A percentile compares a stretch with the other conserved stretches of the same genome.
Evolutionary conservation across 179 eudicot genomes (phyloP).

Genomic region (Silene noctiflora): DNA sequence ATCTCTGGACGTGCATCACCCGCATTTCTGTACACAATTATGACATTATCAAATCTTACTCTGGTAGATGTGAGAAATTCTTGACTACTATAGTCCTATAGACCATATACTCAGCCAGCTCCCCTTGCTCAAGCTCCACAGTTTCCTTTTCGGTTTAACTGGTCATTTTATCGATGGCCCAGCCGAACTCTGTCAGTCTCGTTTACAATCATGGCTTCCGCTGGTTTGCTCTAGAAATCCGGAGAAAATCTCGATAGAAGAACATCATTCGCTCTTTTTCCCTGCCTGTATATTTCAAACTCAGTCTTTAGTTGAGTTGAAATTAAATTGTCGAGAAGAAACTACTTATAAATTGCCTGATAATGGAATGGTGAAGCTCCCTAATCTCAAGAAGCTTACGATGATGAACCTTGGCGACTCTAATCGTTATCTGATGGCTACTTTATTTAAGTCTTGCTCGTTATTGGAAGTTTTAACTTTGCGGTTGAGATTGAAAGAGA

Average conservation of each 20-base stretch:
- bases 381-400: no score
- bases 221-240: slow-evolving; percentile 5
- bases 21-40: background rate
- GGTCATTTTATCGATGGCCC: background rate
- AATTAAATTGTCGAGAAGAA: background rate
- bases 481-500: no score
- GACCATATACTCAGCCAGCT: background rate
- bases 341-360: no score
- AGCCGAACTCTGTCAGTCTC: background rate
- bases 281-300: slow-evolving; percentile 3
- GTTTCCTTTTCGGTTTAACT: background rate
- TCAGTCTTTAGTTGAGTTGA: slow-evolving; percentile 1
- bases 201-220: background rate
- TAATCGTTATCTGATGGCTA: no score
- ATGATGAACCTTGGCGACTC: no score
- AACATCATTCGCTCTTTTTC: background rate
- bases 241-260: background rate
- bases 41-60: no score
- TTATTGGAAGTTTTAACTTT: no score
- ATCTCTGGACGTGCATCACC: no score
- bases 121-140: background rate
- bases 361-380: background rate
- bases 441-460: no score
- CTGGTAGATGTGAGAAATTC: background rate
- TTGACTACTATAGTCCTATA: background rate